Conservation (phyloP, 768 basidiomycete genomes). For the Mycena haematopus region DNA sequence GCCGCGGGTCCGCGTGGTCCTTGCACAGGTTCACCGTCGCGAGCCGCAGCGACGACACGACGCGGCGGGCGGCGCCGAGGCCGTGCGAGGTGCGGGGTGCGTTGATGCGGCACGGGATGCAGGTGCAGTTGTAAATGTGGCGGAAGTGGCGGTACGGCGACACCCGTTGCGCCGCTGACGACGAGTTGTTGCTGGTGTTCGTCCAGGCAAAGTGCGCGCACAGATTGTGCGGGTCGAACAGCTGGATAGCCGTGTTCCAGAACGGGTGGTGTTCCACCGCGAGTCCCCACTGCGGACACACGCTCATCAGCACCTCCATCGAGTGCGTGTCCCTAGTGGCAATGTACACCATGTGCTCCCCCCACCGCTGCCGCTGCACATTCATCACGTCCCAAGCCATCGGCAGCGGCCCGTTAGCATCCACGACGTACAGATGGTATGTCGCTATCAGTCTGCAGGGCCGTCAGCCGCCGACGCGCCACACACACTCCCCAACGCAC, state of each 20-base stretch:
- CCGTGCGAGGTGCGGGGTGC: slow-evolving; percentile 57
- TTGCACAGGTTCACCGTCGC: slow-evolving; percentile 5
- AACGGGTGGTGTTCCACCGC: slow-evolving; percentile 20
- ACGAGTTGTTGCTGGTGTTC: neutral
- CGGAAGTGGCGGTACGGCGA: slow-evolving; percentile 66
- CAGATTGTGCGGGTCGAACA: slow-evolving; percentile 9
- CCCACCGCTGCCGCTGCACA: neutral
- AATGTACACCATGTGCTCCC: slow-evolving; percentile 1
- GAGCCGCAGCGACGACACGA: slow-evolving; percentile 35
- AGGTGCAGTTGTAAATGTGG: slow-evolving; percentile 58
- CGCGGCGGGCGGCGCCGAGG: slow-evolving; percentile 57
- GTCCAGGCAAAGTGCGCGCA: slow-evolving; percentile 9
- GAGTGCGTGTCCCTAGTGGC: slow-evolving; percentile 13
- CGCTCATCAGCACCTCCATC: slow-evolving; percentile 17
- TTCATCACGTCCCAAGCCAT: slow-evolving; percentile 5
- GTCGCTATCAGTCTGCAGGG: slow-evolving; percentile 17
- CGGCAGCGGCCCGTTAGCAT: slow-evolving; percentile 3
- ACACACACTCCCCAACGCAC: too few species aligned
- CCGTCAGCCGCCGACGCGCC: neutral
- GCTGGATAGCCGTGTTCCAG: slow-evolving; percentile 4
- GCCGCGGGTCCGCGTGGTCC: neutral
- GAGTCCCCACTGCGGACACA: slow-evolving; percentile 22
- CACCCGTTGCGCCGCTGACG: neutral
- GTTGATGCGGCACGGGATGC: slow-evolving; percentile 76
- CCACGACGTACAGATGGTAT: slow-evolving; percentile 1